Evolutionary conservation across 2,329 filamentous ascomycete genomes (phyloP), one percentile per base, ranked within the genome.

Genomic region (Fonsecaea erecta): DNA sequence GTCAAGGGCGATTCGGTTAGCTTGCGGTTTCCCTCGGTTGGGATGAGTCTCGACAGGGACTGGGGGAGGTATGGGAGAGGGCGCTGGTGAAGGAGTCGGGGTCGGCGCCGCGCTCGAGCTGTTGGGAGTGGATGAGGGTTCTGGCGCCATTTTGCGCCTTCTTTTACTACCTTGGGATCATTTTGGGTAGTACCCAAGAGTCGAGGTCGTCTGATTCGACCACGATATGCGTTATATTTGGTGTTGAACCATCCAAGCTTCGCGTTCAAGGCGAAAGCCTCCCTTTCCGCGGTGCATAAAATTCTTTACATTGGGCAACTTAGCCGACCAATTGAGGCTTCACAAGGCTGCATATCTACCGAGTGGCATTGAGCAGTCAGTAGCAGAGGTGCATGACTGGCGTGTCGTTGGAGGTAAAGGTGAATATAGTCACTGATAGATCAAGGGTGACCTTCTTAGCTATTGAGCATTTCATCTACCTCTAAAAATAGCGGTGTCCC

Each of bases 31-130:
- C 55, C 73, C 73, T 64, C 78, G 78, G 68, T 80, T 79, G 6
- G 80, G 78, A 71, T 81, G 78, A 51, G 78, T 80, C 70, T 80
- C 79, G 69, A 81, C 79, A 60, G 79, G 79, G 52, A 81, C 76
- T 14, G 80, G 78, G 51, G 79, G 78, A 54, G 79, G 78, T 48
- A 79, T 74, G 9, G 78, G 73, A 8, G 76, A 74, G 28, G 75
- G 73, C 46, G 69, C 62, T 30, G 70, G 67, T 4, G 69, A 67
- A 3, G 69, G 67, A 9, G 60, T 72, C 28, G 61, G 67, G 40
- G 63, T 72, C 54, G 68, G 61, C n/a, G 59, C 21, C 32, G 66
- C 30, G 61, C 65, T 63, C 59, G 68, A 57, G 60, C 59, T 68
- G 32, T 60, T 52, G 30, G 46, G 65, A 37, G 64, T 62, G 21